Base-by-base conservation (phyloP, 2,329 filamentous ascomycete species). In the Colletotrichum tropicale region DNA sequence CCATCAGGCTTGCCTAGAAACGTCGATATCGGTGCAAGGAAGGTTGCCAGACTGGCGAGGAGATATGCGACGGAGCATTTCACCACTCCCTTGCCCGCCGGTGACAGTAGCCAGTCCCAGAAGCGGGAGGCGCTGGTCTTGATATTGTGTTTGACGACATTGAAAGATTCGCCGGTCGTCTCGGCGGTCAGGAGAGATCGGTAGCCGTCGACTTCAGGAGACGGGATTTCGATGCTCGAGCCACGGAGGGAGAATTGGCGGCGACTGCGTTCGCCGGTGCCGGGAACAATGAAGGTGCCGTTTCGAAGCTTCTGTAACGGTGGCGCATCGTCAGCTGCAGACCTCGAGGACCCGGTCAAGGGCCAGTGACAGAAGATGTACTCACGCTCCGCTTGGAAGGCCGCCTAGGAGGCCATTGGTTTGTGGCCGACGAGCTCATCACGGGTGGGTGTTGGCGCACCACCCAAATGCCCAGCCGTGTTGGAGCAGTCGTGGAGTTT, bases 41-140 rank as follows among this genome's bases (percentile, higher is more conserved):
- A 97, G 0, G 96, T 98, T 43, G 93, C 95, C 84, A 98, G 87
- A 79, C 95, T 98, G 21, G 95, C 96, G 38, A 98, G 85, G 6
- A 98, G 87, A 85, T 98, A 98, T 60, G 96, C 96, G 76, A 98
- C 85, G 36, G 95, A 96, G 87, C 96, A 98, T 85, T 98, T 98
- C 80, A 98, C 87, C 69, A 98, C 94, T 52, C 93, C 94, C 75
- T 93, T 93, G 8, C 95, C 96, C 38, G 91, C 93, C 38, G 94
- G 92, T 0, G 95, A 96, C 48, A 89, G 87, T 8, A 93, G 81
- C 88, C 95, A 97, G 73, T 84, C 81, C 84, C 91, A 89, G 64
- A 89, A 81, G 66, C 82, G 83, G n/a, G 80, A 78, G 77, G 84
- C 83, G 5, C 83, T 79, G 32, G 86, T 79, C 69, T 81, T 85